Base-by-base conservation (phyloP, 768 basidiomycete species). In the Cystobasidium onofrii region DNA sequence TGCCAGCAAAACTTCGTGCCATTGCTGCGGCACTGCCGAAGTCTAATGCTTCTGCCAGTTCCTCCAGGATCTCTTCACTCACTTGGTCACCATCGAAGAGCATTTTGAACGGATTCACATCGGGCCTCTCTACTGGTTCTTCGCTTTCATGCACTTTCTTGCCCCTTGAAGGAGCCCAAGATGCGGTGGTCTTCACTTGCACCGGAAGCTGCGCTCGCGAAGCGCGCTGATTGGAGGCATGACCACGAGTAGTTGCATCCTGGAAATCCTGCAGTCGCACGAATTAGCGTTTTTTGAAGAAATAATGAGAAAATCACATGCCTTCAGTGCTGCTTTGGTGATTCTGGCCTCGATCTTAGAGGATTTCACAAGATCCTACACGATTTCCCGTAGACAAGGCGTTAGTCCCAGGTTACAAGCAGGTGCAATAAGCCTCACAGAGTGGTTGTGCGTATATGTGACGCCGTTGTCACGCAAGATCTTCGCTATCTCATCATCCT, bases 1-100 rank as follows among this genome's bases (percentile, higher is more conserved):
- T 55, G 25, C 31, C n/a, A 27, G 69, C 50, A 25, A 57, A 71
- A 12, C 15, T 29, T 60, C 69, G 25, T 17, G 69, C 69, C 52
- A 71, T 55, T 4, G 29, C 50, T 25, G 25, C 69, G 3, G 69
- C 55, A 25, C 34, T 71, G 9, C 36, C 23, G 34, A 71, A 71
- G 12, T 71, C 69, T 29, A 71, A 44, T 3, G 69, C 69, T 17
- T 71, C 69, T 20, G 69, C 69, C n/a, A 71, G 54, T 18, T 71
- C 69, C 18, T 39, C 33, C 2, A 71, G 54, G 18, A 54, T 44
- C 15, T 71, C 69, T 27, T 36, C n/a, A 12, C 55, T 31, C 4
- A 71, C 69, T 20, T 71, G 7, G 25, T 55, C 69, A 7, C 69
- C 69, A 27, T 55, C 50, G 55, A 71, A 71, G 1, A 71, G 69